These are phyloP conservation scores for Albatrellus ellisii DNA, from an alignment of 768 basidiomycete genomes.

Conservation along the genomic window DNA sequence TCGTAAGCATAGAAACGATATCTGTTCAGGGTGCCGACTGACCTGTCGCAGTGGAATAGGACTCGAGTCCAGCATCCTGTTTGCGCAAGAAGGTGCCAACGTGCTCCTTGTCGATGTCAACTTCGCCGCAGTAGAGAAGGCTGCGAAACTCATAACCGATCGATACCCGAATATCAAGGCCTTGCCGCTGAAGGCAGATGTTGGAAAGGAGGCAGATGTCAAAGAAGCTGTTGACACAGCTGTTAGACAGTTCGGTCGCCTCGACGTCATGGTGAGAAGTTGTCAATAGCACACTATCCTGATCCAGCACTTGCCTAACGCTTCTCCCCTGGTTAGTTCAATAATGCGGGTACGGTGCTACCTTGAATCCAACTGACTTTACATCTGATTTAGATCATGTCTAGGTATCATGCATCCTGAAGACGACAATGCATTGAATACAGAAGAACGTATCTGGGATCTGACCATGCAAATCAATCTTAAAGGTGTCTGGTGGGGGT, in stretches of 20 bases:
- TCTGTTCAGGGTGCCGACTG: not conserved
- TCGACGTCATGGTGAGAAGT: constrained; percentile 79
- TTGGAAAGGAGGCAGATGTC: constrained; percentile 78
- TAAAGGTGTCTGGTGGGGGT: constrained; percentile 99
- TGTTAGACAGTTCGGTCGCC: constrained; percentile 76
- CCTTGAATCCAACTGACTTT: not conserved
- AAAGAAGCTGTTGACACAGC: constrained; percentile 72
- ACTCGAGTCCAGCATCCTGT: constrained; percentile 88
- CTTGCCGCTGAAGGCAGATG: constrained; percentile 68
- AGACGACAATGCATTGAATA: constrained; percentile 92
- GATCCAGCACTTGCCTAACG: constrained; percentile 4
- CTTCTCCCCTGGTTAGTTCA: constrained; percentile 46
- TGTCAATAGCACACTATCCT: too few relatives aligned
- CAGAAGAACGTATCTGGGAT: constrained; percentile 95
- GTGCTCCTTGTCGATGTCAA: constrained; percentile 88
- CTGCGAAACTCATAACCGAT: constrained; percentile 44
- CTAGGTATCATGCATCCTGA: constrained; percentile 95
- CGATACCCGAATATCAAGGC: constrained; percentile 60
- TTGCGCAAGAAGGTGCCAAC: constrained; percentile 90
- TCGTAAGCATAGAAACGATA: constrained; percentile 40
- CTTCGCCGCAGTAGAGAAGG: constrained; percentile 54
- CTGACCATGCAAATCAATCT: constrained; percentile 88
- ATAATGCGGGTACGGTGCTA: constrained; percentile 61
- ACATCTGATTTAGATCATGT: constrained; percentile 2
- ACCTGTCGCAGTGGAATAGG: constrained; percentile 71